These are phyloP conservation scores for Rhodotorula babjevae DNA, from an alignment of 768 basidiomycete species.

Conservation along the genomic window DNA sequence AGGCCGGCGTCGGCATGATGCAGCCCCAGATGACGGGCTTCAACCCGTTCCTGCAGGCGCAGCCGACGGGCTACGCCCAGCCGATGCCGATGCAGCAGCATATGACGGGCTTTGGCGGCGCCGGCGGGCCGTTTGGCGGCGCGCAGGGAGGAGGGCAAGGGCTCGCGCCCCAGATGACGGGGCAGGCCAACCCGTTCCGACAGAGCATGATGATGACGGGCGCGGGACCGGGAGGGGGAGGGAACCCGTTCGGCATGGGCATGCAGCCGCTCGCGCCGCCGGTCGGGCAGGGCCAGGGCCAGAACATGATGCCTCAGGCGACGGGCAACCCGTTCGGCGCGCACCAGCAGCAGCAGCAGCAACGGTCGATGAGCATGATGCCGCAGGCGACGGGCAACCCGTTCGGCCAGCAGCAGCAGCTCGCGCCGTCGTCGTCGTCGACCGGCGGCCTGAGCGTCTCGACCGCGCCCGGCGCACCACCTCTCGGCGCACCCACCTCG, in stretches of 20 bases:
- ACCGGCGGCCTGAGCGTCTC: conserved; percentile 20
- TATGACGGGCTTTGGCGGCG: not conserved
- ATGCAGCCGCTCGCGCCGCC: not conserved
- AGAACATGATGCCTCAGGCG: conserved; percentile 39
- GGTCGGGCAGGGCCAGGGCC: not conserved
- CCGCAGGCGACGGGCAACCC: conserved; percentile 5
- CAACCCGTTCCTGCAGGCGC: conserved; percentile 17
- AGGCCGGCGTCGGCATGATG: too few relatives aligned
- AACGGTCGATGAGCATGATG: conserved; percentile 10
- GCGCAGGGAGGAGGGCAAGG: too few relatives aligned
- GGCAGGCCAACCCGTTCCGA: conserved; percentile 62
- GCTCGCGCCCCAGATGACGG: conserved; percentile 23
- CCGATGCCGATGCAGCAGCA: not conserved
- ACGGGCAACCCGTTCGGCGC: conserved; percentile 37
- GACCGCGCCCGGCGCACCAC: conserved; percentile 39
- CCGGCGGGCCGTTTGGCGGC: too few relatives aligned
- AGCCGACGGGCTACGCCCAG: not conserved
- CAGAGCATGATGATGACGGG: conserved; percentile 69
- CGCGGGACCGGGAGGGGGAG: conserved; percentile 47
- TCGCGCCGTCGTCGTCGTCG: not conserved
- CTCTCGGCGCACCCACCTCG: conserved; percentile 41
- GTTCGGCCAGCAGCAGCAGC: not conserved
- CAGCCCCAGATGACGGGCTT: conserved; percentile 45
- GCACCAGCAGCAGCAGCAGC: too few relatives aligned
- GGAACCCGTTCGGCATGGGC: conserved; percentile 48